These are phyloP conservation scores for Ilyonectria destructans DNA, from an alignment of 2,329 filamentous ascomycete genomes.

Conservation along the genomic window DNA sequence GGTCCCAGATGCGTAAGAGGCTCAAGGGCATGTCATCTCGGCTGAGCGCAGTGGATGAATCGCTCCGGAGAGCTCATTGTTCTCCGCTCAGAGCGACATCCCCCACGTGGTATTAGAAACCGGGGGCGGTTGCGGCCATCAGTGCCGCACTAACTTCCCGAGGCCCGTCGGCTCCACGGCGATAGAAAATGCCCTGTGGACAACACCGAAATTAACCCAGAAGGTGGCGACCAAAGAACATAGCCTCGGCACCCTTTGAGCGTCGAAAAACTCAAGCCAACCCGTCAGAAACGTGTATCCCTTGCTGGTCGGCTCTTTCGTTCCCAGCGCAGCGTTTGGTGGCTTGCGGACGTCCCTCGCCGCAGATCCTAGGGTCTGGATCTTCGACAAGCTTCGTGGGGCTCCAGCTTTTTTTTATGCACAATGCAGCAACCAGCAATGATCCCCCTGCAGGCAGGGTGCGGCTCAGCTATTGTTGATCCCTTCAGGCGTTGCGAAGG, in stretches of 20 bases:
- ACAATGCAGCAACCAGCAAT: constrained; percentile 40
- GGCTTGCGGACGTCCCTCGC: constrained; percentile 38
- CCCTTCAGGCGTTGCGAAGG: constrained; percentile 8
- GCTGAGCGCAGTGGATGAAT: constrained; percentile 25
- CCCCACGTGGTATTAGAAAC: constrained; percentile 45
- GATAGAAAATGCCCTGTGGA: constrained; percentile 8
- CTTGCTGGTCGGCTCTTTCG: constrained; percentile 20
- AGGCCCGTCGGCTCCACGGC: constrained; percentile 28
- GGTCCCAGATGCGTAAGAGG: constrained; percentile 40
- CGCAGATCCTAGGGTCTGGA: constrained; percentile 47
- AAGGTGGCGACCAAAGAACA: constrained; percentile 7
- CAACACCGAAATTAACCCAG: constrained; percentile 28
- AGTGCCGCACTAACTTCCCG: constrained; percentile 28
- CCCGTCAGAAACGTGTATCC: constrained; percentile 16
- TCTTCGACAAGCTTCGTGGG: constrained; percentile 46
- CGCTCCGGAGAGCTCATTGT: constrained; percentile 1
- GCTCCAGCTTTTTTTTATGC: constrained; percentile 50
- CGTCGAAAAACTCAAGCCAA: constrained; percentile 14
- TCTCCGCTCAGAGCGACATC: constrained; percentile 28
- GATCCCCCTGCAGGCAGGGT: constrained; percentile 47
- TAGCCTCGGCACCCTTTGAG: not conserved
- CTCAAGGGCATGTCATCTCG: constrained; percentile 43
- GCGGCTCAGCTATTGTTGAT: constrained; percentile 41
- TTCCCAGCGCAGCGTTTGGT: constrained; percentile 29
- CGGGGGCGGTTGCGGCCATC: constrained; percentile 19